phyloP scores from a whole-genome alignment of 2,329 filamentous ascomycete genomes.

The Botrytis aclada region DNA sequence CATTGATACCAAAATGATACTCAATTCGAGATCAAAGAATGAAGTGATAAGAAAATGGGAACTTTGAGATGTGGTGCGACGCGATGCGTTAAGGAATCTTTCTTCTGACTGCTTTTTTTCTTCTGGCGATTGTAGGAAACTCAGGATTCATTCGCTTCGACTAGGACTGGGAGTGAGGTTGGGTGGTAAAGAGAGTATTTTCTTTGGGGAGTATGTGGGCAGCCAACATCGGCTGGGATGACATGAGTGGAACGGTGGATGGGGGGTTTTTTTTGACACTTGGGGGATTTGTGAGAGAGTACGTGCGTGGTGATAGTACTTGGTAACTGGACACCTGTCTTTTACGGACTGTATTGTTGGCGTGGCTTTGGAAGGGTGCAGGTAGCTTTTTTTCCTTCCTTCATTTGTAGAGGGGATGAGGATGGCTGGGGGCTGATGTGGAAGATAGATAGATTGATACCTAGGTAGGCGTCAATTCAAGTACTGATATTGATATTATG shows the following conservation, averaged over 20 bases:
- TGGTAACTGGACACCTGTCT: neutral
- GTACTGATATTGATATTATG: neutral
- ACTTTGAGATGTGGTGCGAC: constrained; percentile 42
- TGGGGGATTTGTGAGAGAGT: neutral
- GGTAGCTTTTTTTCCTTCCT: neutral
- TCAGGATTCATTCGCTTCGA: constrained; percentile 34
- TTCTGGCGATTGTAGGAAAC: constrained; percentile 26
- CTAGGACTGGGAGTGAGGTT: constrained; percentile 22
- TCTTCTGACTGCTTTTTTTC: constrained; percentile 24
- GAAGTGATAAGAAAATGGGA: neutral
- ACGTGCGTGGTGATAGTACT: neutral
- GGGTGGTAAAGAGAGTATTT: constrained; percentile 24
- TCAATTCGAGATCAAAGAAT: neutral
- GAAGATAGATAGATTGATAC: neutral
- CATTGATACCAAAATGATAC: constrained; percentile 6
- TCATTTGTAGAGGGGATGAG: neutral
- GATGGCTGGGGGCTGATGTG: neutral
- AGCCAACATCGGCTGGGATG: neutral
- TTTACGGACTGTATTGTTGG: neutral
- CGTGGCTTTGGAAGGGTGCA: neutral
- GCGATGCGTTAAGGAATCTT: constrained; percentile 16
- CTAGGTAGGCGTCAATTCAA: neutral
- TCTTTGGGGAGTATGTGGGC: constrained; percentile 24
- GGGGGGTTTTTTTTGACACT: neutral
- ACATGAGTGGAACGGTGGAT: neutral